Evolutionary conservation across 1,284 basidiomycete genomes (phyloP).

Genomic region (Caloboletus inedulis): DNA sequence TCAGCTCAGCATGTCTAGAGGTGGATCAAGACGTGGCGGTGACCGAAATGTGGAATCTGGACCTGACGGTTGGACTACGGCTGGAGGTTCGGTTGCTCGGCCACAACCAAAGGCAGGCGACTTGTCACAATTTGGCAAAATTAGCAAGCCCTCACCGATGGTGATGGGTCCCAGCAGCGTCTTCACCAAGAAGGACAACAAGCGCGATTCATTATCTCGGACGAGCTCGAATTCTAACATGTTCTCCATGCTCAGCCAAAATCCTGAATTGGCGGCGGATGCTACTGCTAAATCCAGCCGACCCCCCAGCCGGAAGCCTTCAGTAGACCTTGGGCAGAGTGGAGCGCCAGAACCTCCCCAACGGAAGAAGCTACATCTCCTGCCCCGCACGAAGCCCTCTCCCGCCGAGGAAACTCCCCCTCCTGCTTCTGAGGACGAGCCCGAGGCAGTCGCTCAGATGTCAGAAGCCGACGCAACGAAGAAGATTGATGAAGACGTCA

Average conservation of each 20-base stretch:
- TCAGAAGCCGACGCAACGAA: conserved; percentile 69
- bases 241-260: conserved; percentile 78
- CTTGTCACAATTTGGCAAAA: conserved; percentile 85
- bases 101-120: conserved; percentile 81
- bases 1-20: conserved; percentile 60
- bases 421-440: conserved; percentile 54
- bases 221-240: conserved; percentile 81
- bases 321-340: conserved; percentile 37
- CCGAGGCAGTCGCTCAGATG: conserved; percentile 51
- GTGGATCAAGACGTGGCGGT: conserved; percentile 86
- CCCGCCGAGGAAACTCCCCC: conserved; percentile 43
- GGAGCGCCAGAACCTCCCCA: conserved; percentile 44
- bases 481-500: conserved; percentile 78
- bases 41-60: conserved; percentile 57
- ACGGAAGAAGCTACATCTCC: conserved; percentile 68
- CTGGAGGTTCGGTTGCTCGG: conserved; percentile 54
- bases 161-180: conserved; percentile 80
- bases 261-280: conserved; percentile 49
- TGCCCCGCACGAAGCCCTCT: conserved; percentile 46
- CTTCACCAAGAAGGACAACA: conserved; percentile 68
- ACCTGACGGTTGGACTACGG: conserved; percentile 88
- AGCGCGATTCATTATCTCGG: conserved; percentile 73
- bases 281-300: conserved; percentile 46
- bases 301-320: conserved; percentile 50
- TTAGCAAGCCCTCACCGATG: conserved; percentile 61